These are phyloP conservation scores for Talaromyces sp. DNA, from an alignment of 2,329 filamentous ascomycete genomes.

Conservation along the genomic window DNA sequence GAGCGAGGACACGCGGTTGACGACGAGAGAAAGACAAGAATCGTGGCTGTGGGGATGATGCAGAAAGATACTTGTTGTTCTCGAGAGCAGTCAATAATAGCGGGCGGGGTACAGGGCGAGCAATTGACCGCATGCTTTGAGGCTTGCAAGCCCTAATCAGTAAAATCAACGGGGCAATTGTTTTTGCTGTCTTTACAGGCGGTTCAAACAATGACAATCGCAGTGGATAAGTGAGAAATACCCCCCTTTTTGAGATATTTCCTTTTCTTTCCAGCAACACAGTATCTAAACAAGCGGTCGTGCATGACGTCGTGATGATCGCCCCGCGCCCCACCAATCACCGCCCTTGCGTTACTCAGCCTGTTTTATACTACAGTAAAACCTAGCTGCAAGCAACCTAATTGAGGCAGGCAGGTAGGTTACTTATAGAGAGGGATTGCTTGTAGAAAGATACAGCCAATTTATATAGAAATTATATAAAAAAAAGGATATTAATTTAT, in stretches of 20 bases:
- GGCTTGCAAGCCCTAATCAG: background rate
- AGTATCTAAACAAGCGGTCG: background rate
- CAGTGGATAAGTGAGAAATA: background rate
- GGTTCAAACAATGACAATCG: background rate
- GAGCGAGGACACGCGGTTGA: background rate
- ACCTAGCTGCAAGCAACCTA: too few species aligned
- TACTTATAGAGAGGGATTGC: too few species aligned
- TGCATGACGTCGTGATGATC: background rate
- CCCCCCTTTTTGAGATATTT: background rate
- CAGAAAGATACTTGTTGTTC: background rate
- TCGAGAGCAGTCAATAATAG: background rate
- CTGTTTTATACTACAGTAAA: too few species aligned
- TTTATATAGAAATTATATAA: too few species aligned
- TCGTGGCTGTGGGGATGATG: background rate
- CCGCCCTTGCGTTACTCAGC: background rate
- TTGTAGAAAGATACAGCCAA: too few species aligned
- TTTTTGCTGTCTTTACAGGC: background rate
- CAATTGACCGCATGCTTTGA: background rate
- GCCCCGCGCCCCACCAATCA: background rate
- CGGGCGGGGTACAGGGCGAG: background rate
- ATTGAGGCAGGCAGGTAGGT: too few species aligned
- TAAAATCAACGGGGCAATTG: background rate
- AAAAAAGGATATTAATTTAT: too few species aligned
- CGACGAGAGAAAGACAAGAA: background rate
- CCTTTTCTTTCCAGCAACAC: background rate